Base-by-base conservation (phyloP, 768 basidiomycete genomes). In the Lyophyllum decastes region DNA sequence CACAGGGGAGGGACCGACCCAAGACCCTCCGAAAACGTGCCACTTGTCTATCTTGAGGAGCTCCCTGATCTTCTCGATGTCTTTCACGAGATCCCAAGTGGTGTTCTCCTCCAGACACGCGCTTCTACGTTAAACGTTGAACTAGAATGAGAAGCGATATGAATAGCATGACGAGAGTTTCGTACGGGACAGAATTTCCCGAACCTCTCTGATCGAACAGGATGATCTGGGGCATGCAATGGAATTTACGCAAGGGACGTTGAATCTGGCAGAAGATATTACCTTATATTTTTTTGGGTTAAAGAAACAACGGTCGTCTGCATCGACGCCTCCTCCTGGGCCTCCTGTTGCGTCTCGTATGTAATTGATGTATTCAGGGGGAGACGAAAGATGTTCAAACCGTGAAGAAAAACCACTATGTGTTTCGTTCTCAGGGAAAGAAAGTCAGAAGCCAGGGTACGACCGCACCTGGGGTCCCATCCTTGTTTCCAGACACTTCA, bases 11-110 rank as follows among this genome's bases (percentile, higher is more conserved):
- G 49, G n/a, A 68, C 77, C 49, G 62, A 89, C 90, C 94, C 95
- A 96, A 49, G 89, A 92, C 9, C 95, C 95, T 26, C 95, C 95
- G 68, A 98, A 97, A 25, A 97, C 92, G 55, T 95, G 87, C 95
- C 94, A 97, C 67, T 86, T 92, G 19, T 92, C 87, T 55, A 98
- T 81, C 41, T 74, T 74, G 16, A 98, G 81, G 57, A 89, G 82
- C 67, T 88, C 78, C 55, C 95, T 82, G 24, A 96, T 74, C 65
- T 77, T 88, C 69, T 98, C 95, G 10, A 94, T 85, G 67, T 98
- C 95, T 61, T 84, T 89, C 24, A 98, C 93, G 41, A 96, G 85
- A 67, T 94, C 89, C 92, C 92, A 94, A 4, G 95, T 97, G 2
- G 94, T 97, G 72, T 98, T 98, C 50, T 94, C 88, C 62, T 91